These are phyloP conservation scores for Xenoacremonium recifei DNA, from an alignment of 2,329 filamentous ascomycete genomes.

Conservation along the genomic window DNA sequence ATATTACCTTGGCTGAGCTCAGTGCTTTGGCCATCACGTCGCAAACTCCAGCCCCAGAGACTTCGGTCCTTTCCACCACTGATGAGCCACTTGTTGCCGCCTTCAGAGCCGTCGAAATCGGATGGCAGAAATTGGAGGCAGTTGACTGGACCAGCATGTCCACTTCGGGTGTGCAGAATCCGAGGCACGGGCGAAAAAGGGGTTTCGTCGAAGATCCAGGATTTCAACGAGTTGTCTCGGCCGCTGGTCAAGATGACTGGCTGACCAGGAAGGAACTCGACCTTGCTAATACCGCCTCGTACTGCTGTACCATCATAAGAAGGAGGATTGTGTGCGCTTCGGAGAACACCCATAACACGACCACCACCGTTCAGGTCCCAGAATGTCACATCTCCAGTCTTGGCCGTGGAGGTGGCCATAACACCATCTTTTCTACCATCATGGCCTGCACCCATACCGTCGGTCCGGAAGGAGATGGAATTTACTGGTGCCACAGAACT, in stretches of 20 bases:
- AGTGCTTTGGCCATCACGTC: slow-evolving; percentile 88
- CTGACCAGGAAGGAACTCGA: slow-evolving; percentile 88
- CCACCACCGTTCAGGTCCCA: slow-evolving; percentile 95
- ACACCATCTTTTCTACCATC: slow-evolving; percentile 84
- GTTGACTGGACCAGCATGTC: slow-evolving; percentile 84
- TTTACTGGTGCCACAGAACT: slow-evolving; percentile 66
- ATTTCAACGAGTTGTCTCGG: slow-evolving; percentile 88
- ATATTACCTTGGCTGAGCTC: slow-evolving; percentile 91
- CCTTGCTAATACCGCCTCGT: slow-evolving; percentile 76
- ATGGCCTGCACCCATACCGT: slow-evolving; percentile 82
- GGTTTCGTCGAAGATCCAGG: slow-evolving; percentile 93
- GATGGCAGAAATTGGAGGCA: slow-evolving; percentile 82
- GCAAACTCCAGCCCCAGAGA: slow-evolving; percentile 94
- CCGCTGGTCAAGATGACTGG: slow-evolving; percentile 88
- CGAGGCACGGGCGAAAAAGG: slow-evolving; percentile 86
- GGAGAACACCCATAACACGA: slow-evolving; percentile 79
- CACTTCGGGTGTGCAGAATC: slow-evolving; percentile 80
- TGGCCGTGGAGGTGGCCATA: slow-evolving; percentile 83
- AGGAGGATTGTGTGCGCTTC: slow-evolving; percentile 83
- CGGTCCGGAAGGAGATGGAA: slow-evolving; percentile 86
- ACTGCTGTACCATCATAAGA: slow-evolving; percentile 52
- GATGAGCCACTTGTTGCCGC: slow-evolving; percentile 88
- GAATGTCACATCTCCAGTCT: slow-evolving; percentile 85
- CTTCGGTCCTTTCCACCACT: slow-evolving; percentile 88
- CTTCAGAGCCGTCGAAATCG: slow-evolving; percentile 85